A percentile compares a stretch with the other conserved stretches of the same genome.
These are phyloP conservation scores for Bryopsis sp. DNA, from an alignment of 139 green algal species.

Conservation along the genomic window DNA sequence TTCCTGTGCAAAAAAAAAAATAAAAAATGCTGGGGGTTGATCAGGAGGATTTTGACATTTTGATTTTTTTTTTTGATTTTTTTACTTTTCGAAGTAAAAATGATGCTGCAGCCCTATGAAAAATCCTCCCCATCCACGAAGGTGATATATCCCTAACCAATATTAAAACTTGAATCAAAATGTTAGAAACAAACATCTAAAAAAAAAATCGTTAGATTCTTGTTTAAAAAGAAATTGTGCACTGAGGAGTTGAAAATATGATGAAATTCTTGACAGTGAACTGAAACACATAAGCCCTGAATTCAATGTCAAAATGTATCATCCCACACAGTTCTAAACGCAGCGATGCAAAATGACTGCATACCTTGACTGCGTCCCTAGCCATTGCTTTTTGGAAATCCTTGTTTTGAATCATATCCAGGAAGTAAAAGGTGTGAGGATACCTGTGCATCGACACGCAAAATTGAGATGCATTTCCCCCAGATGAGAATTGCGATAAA, in stretches of 20 bases:
- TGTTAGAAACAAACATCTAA: background rate
- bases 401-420: conserved; percentile 63
- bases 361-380: background rate
- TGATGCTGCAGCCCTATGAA: background rate
- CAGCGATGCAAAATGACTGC: background rate
- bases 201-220: background rate
- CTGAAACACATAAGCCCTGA: background rate
- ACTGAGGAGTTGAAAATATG: background rate
- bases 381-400: conserved; percentile 66
- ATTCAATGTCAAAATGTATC: background rate
- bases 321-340: background rate
- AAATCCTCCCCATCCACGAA: background rate
- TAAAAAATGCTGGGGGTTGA: too few species aligned
- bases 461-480: too few species aligned
- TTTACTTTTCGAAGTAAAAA: background rate
- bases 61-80: background rate
- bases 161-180: background rate
- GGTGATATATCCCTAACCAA: background rate
- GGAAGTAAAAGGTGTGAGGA: conserved; percentile 75
- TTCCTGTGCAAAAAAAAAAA: conserved; percentile 31
- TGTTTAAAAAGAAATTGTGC: background rate
- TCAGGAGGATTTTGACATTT: too few species aligned
- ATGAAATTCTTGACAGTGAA: background rate
- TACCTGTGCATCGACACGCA: too few species aligned
- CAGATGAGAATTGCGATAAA: conserved; percentile 3